Conservation (phyloP, 768 basidiomycete species). For the Suillus americanus region DNA sequence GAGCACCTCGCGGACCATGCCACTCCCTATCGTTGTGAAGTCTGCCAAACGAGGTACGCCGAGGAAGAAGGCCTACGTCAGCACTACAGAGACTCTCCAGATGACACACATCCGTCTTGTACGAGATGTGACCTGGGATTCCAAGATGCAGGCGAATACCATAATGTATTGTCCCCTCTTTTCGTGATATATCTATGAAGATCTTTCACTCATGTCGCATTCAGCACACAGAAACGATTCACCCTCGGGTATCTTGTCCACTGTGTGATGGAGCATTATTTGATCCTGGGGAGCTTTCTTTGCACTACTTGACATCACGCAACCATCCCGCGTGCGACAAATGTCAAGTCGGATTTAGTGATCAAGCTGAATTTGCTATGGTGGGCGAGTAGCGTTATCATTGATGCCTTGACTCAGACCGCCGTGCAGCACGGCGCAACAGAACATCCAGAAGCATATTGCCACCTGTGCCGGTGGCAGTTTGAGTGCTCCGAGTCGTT, state of each 20-base stretch:
- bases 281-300: constrained; percentile 21
- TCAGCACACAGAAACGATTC: constrained; percentile 40
- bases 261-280: constrained; percentile 23
- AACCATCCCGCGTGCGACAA: constrained; percentile 28
- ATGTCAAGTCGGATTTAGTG: constrained; percentile 28
- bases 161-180: constrained; percentile 25
- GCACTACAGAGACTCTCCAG: constrained; percentile 40
- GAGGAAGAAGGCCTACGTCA: constrained; percentile 36
- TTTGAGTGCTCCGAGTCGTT: constrained; percentile 39
- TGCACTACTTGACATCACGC: constrained; percentile 27
- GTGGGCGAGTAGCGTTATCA: constrained; percentile 17
- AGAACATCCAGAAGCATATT: constrained; percentile 33
- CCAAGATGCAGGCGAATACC: constrained; percentile 26
- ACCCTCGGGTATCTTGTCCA: constrained; percentile 38
- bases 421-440: constrained; percentile 28
- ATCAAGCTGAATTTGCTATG: constrained; percentile 25
- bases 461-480: constrained; percentile 37
- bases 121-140: constrained; percentile 34
- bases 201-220: not conserved
- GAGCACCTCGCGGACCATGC: constrained; percentile 32
- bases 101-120: constrained; percentile 38
- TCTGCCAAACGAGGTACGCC: constrained; percentile 23
- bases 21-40: constrained; percentile 22
- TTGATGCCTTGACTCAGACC: constrained; percentile 14
- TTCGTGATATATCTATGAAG: not conserved